Conservation (phyloP, 2,329 filamentous ascomycete genomes). For the Stachybotrys elegans region DNA sequence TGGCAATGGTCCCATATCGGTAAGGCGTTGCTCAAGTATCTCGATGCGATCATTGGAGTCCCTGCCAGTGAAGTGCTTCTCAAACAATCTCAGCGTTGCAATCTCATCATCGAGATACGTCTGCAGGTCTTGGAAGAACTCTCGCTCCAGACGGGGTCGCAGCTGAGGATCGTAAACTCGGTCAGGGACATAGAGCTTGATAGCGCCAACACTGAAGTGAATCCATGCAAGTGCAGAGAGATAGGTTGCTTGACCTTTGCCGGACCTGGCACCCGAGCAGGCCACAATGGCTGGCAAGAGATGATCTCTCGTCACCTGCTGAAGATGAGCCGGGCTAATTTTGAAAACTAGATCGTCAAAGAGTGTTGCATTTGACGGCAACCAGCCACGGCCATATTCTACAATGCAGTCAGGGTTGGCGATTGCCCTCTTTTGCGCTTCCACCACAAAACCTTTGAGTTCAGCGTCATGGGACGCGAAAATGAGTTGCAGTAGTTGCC, state of each 20-base stretch:
- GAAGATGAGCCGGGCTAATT: constrained; percentile 30
- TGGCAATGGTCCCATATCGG: constrained; percentile 61
- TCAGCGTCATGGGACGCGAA: constrained; percentile 32
- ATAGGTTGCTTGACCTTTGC: constrained; percentile 16
- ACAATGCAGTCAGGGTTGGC: constrained; percentile 11
- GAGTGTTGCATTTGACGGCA: constrained; percentile 1
- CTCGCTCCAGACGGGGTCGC: constrained; percentile 59
- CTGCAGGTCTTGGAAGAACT: constrained; percentile 51
- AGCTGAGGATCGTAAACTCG: constrained; percentile 78
- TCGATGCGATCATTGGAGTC: constrained; percentile 61
- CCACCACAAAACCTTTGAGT: constrained; percentile 21
- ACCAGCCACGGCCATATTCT: constrained; percentile 4
- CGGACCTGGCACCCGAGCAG: constrained; percentile 25
- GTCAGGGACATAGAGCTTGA: constrained; percentile 81
- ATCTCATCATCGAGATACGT: constrained; percentile 51
- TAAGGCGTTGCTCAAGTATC: constrained; percentile 57
- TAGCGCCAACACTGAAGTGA: constrained; percentile 65
- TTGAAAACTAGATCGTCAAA: constrained; percentile 17
- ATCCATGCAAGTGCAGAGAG: constrained; percentile 61
- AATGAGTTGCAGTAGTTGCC: constrained; percentile 37
- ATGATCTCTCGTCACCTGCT: constrained; percentile 32
- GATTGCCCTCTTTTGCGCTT: constrained; percentile 19
- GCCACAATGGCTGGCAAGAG: constrained; percentile 42
- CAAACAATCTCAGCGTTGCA: constrained; percentile 58
- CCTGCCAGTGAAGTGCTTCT: constrained; percentile 63